Percentiles rank a stretch among this genome's conserved stretches.
Conservation (phyloP, 2,329 filamentous ascomycete species). For the Sclerotinia borealis region DNA sequence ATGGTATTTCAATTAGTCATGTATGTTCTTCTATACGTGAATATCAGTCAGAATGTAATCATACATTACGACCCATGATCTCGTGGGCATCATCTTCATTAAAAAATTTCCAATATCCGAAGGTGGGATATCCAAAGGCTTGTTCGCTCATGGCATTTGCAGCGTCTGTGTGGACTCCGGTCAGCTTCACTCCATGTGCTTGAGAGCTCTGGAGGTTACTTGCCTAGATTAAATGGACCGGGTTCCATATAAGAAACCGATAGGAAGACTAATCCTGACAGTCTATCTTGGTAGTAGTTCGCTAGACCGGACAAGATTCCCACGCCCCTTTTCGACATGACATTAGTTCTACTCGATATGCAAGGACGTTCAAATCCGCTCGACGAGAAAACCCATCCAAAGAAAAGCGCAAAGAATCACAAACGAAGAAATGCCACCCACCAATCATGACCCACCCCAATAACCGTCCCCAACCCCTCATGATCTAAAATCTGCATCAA, state of each 20-base stretch:
- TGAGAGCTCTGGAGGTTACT: background rate
- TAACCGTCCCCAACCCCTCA: conserved; percentile 11
- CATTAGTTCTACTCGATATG: background rate
- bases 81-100: conserved; percentile 17
- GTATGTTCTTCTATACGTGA: no score
- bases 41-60: conserved; percentile 7
- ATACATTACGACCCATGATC: conserved; percentile 15
- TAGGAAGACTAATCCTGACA: conserved; percentile 14
- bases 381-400: background rate
- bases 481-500: conserved; percentile 12
- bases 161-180: conserved; percentile 6
- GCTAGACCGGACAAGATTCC: conserved; percentile 15
- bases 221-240: background rate
- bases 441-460: conserved; percentile 19
- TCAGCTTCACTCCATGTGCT: background rate
- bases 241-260: conserved; percentile 12
- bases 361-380: background rate
- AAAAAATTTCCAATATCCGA: conserved; percentile 19
- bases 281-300: conserved; percentile 14
- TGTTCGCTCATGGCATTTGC: conserved; percentile 7
- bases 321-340: conserved; percentile 11
- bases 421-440: conserved; percentile 3
- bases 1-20: conserved; percentile 12
- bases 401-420: background rate
- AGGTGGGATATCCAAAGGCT: conserved; percentile 15